Conservation (phyloP, 257 asterid genomes). For the Capsicum baccatum region DNA sequence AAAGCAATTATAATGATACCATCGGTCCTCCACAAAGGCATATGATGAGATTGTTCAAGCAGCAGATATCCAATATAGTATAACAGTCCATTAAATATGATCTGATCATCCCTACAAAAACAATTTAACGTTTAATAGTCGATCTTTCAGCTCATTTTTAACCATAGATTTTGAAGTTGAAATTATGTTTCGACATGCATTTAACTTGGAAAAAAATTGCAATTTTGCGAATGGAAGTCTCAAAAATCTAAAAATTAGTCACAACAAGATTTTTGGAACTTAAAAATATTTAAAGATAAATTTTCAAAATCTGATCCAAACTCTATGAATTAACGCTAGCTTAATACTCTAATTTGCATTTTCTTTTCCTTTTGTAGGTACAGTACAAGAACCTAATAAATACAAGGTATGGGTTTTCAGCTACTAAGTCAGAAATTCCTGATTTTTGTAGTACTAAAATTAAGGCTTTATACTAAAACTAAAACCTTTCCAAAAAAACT, state of each 20-base stretch:
- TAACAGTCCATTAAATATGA: constrained; percentile 59
- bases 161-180: background rate
- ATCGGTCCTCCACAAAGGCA: constrained; percentile 66
- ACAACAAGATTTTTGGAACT: no score
- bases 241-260: no score
- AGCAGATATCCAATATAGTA: constrained; percentile 42
- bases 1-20: constrained; percentile 53
- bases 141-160: background rate
- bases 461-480: background rate
- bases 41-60: constrained; percentile 26
- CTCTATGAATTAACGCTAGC: background rate
- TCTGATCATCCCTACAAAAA: constrained; percentile 77
- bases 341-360: background rate
- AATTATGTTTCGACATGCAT: background rate
- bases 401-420: background rate
- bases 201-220: background rate
- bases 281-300: no score
- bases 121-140: background rate
- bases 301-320: background rate
- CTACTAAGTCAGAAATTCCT: background rate
- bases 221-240: background rate
- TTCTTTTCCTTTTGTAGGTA: background rate
- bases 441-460: background rate
- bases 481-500: background rate
- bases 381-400: background rate